Conservation (phyloP, 768 basidiomycete genomes). For the Kockovaella imperatae region DNA sequence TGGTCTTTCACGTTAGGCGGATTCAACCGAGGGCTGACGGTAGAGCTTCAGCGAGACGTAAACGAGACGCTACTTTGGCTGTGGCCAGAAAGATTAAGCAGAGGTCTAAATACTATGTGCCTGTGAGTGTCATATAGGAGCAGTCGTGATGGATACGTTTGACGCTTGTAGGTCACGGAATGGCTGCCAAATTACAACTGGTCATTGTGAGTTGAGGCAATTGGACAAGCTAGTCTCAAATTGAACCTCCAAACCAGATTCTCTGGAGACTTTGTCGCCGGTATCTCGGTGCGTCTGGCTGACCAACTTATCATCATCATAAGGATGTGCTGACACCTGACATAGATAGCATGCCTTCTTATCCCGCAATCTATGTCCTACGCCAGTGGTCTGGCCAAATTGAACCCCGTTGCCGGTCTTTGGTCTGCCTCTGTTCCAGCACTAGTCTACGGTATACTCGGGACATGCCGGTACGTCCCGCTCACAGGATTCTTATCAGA, state of each 20-base stretch:
- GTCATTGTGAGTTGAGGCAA: conserved; percentile 19
- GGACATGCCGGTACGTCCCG: conserved; percentile 53
- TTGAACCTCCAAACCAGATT: conserved; percentile 45
- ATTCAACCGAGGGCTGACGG: too few relatives aligned
- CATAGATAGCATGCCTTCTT: conserved; percentile 42
- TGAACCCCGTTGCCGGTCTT: conserved; percentile 77
- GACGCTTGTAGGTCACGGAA: conserved; percentile 23
- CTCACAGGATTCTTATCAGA: conserved; percentile 27
- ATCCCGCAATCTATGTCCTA: conserved; percentile 68
- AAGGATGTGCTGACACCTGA: too few relatives aligned
- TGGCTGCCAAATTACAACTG: conserved; percentile 44
- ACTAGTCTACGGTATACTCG: conserved; percentile 81
- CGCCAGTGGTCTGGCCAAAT: conserved; percentile 74
- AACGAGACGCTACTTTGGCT: too few relatives aligned
- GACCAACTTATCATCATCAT: not conserved
- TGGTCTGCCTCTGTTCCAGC: conserved; percentile 81
- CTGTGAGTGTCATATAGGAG: conserved; percentile 14
- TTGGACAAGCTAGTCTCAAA: not conserved
- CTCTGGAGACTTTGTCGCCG: conserved; percentile 69
- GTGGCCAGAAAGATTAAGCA: conserved; percentile 36
- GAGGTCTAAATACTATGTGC: conserved; percentile 43
- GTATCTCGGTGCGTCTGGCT: conserved; percentile 56
- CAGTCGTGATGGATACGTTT: not conserved
- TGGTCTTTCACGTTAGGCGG: too few relatives aligned
- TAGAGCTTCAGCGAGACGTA: too few relatives aligned